Evolutionary conservation across 352 stramenopile genomes (phyloP), one percentile per base, ranked within the genome.

Genomic region (Pythium dissotocum): DNA sequence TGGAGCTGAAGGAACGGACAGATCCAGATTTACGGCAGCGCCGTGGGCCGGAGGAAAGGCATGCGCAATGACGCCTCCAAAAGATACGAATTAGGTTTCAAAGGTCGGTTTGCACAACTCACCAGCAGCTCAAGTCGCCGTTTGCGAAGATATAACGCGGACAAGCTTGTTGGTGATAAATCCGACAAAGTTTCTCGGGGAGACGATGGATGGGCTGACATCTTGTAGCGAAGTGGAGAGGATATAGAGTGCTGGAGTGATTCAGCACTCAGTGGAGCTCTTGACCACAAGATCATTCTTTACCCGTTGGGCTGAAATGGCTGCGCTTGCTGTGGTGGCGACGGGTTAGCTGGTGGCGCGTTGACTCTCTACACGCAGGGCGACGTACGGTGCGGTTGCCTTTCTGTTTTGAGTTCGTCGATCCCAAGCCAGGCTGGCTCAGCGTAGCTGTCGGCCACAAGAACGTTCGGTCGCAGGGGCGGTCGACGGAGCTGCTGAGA

Each of bases 11-110:
- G 12, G 51, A 57, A 40, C 26, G 49, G 35, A 24, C 51, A 1
- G 51, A 57, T 57, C 49, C 2, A 14, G 7, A 46, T 4, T 18
- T 14, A 5, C 8, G 8, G 36, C 10, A 4, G 36, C 36, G 36
- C 16, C 33, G 33, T 44, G 36, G 36, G 36, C 36, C 36, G 36
- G 36, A 44, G 21, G 38, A 18, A 24, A 53, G 46, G 46, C 46
- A 71, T 71, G 65, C 65, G 65, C 65, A 71, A 71, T 73, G 44
- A 48, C 58, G 67, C 56, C 61, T 73, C 54, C 46, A 66, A 69
- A 73, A 73, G 67, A 73, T 73, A 69, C 67, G 67, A 18, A 73
- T 73, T 14, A 62, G 52, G 49, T 73, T 49, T 66, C 14, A 35
- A 26, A 73, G 67, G 67, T 69, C 21, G 54, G 58, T 68, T 72